Percentiles rank a stretch among this genome's conserved stretches.
phyloP scores from a whole-genome alignment of 2,329 filamentous ascomycete genomes.

The Exophiala xenobiotica region DNA sequence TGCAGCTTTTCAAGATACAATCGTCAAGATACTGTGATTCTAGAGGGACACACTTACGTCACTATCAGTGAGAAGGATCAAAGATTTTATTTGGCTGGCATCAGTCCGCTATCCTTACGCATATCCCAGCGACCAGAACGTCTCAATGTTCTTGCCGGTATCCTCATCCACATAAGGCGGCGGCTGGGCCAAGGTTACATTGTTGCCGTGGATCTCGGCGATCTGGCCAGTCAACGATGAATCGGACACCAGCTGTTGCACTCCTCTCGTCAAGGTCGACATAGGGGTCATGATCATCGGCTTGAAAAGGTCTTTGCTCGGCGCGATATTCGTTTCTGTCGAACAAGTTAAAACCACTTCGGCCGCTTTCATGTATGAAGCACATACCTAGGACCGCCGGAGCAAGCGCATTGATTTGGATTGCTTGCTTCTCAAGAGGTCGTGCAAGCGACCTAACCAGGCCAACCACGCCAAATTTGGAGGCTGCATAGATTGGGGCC shows the following conservation, averaged over 20 bases:
- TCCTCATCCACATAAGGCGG: slow-evolving; percentile 52
- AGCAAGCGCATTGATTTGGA: slow-evolving; percentile 54
- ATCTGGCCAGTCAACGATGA: slow-evolving; percentile 45
- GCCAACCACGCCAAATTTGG: slow-evolving; percentile 51
- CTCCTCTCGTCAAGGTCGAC: slow-evolving; percentile 47
- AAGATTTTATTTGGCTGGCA: not conserved
- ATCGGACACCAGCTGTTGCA: slow-evolving; percentile 45
- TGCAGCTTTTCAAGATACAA: slow-evolving; percentile 2
- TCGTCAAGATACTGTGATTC: slow-evolving; percentile 4
- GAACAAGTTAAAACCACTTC: not conserved
- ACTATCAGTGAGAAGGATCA: not conserved
- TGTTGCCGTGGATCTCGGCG: slow-evolving; percentile 54
- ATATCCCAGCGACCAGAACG: slow-evolving; percentile 50
- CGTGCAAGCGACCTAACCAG: slow-evolving; percentile 50
- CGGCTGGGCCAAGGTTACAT: slow-evolving; percentile 48
- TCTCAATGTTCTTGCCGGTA: slow-evolving; percentile 48
- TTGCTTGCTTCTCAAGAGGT: slow-evolving; percentile 41
- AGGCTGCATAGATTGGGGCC: slow-evolving; percentile 51
- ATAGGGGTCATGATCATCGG: slow-evolving; percentile 54
- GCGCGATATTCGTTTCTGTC: slow-evolving; percentile 49
- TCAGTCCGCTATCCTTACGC: slow-evolving; percentile 38
- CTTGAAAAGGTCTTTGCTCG: slow-evolving; percentile 46
- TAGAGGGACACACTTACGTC: not conserved
- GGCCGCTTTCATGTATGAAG: not conserved
- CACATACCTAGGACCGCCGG: slow-evolving; percentile 51